Conservation (phyloP, 306 rosid genomes). For the Gleditsia sinensis region DNA sequence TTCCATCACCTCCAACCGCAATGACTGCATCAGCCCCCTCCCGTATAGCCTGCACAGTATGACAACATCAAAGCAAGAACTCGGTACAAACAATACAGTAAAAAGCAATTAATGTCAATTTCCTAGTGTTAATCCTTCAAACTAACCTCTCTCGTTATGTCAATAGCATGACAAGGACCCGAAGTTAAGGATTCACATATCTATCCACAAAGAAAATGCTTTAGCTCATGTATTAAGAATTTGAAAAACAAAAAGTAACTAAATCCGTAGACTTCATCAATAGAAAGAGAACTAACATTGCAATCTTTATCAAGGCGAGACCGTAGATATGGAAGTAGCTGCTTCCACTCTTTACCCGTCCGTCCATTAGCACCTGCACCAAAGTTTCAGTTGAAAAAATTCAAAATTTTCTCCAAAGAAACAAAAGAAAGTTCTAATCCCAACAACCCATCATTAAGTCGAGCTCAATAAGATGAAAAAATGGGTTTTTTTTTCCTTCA, state of each 20-base stretch:
- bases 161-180: constrained; percentile 93
- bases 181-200: constrained; percentile 86
- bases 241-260: constrained; percentile 19
- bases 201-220: constrained; percentile 46
- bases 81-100: not conserved
- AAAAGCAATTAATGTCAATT: constrained; percentile 22
- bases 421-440: not conserved
- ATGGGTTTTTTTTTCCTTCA: not conserved
- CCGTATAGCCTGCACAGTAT: constrained; percentile 66
- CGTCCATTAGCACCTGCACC: constrained; percentile 92
- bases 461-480: constrained; percentile 21
- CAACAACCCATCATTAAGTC: constrained; percentile 23
- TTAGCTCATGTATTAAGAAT: not conserved
- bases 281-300: constrained; percentile 57
- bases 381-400: constrained; percentile 12
- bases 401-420: not conserved
- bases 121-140: constrained; percentile 17
- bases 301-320: constrained; percentile 79
- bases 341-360: constrained; percentile 88
- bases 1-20: constrained; percentile 99
- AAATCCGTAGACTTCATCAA: constrained; percentile 16
- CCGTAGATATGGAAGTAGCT: constrained; percentile 77
- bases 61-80: constrained; percentile 17
- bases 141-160: constrained; percentile 89
- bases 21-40: constrained; percentile 94